Percentiles rank a stretch among this genome's conserved stretches.
phyloP scores from a whole-genome alignment of 495 filamentous ascomycete genomes.

The Penicillium manginii region DNA sequence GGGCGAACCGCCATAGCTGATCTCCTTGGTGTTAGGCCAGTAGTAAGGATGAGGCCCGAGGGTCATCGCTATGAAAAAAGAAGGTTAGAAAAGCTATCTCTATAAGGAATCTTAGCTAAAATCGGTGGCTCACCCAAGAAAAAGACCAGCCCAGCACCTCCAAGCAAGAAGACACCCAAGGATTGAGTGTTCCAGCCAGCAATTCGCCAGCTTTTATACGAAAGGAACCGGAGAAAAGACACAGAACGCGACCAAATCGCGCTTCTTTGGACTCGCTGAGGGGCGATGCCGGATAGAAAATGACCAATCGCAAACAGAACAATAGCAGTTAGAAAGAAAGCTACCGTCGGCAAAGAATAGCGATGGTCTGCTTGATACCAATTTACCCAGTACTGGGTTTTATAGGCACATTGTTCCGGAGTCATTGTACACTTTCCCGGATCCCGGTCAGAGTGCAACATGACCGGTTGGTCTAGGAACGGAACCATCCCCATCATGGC shows the following conservation, averaged over 20 bases:
- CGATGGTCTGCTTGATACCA: slow-evolving; percentile 59
- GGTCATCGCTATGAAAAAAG: slow-evolving; percentile 42
- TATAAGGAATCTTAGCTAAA: neutral
- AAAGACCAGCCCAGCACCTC: slow-evolving; percentile 44
- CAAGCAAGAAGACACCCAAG: slow-evolving; percentile 46
- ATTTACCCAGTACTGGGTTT: slow-evolving; percentile 48
- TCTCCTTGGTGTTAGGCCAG: slow-evolving; percentile 51
- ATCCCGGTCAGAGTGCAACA: slow-evolving; percentile 50
- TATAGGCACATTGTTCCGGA: slow-evolving; percentile 51
- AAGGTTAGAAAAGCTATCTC: neutral
- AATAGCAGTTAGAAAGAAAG: slow-evolving; percentile 52
- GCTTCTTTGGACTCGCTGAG: slow-evolving; percentile 16
- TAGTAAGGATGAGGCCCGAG: slow-evolving; percentile 59
- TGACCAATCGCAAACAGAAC: slow-evolving; percentile 49
- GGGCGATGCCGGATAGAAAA: slow-evolving; percentile 26
- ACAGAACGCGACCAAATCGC: slow-evolving; percentile 29
- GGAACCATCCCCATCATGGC: slow-evolving; percentile 31
- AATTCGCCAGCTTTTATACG: slow-evolving; percentile 47
- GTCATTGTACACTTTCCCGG: slow-evolving; percentile 49
- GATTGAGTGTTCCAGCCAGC: slow-evolving; percentile 46
- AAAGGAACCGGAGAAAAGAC: slow-evolving; percentile 36
- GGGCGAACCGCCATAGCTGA: slow-evolving; percentile 52
- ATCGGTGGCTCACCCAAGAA: slow-evolving; percentile 45
- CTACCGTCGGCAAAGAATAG: slow-evolving; percentile 52
- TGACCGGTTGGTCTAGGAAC: slow-evolving; percentile 51